Evolutionary conservation across 257 asterid species (phyloP), one percentile per base, ranked within the genome.

Genomic region (Penstemon newberryi): DNA sequence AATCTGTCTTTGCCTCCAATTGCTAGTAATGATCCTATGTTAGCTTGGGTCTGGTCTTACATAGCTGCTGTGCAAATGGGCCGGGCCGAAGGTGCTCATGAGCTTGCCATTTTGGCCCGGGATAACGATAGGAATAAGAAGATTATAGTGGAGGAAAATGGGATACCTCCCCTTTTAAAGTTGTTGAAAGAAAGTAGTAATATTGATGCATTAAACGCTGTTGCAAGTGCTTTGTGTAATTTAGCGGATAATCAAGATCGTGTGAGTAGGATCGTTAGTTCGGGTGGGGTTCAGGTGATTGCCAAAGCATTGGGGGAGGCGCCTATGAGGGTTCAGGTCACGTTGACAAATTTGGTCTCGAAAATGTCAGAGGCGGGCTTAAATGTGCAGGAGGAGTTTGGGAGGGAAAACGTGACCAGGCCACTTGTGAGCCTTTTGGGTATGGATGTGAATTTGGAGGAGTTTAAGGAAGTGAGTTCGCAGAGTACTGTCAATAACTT

Each of bases 1-100:
- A 75, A 67, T 13, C 25, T 73, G 18, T 73, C 89, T 3, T 61
- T 86, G 5, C 90, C 89, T 42, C 88, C 90, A 3, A 75, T 86
- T 39, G 90, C 90, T 3, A 71, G 62, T 47, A 84, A 74, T 13
- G 80, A 82, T 10, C 93, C 93, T 2, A 80, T 72, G 37, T 51
- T 86, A 4, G 90, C 90, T 7, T 84, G 78, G 79, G 79, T 87
- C 9, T 87, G 94, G 93, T 78, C 87, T 38, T 70, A 49, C 63
- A 75, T 84, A 33, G 85, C 87, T 66, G 80, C 83, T 8, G 78
- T 71, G 42, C 85, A 82, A 13, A 49, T 67, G 77, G 90, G 90
- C 65, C 82, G 88, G 67, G 71, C 79, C 52, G 88, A 80, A 38
- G 86, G 84, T 4, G 90, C 87, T 1, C 65, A 69, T 0, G 75